A percentile compares a stretch with the other conserved stretches of the same genome.
Conservation (phyloP, 495 filamentous ascomycete species). For the Ramalina intermedia region DNA sequence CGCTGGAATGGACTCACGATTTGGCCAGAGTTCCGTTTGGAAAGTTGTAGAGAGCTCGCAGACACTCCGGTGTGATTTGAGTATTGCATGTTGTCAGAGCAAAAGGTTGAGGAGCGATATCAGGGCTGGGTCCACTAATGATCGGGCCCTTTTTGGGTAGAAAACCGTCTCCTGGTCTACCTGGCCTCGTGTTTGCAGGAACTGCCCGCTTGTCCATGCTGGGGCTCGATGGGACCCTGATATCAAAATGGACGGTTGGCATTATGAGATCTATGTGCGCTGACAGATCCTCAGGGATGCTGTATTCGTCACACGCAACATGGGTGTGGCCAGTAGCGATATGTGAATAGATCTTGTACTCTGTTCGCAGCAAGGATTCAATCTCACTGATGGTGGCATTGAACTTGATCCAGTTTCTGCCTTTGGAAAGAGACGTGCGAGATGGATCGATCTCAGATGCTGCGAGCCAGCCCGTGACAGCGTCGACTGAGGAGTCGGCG, state of each 20-base stretch:
- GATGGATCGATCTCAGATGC: slow-evolving; percentile 20
- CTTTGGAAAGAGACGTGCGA: slow-evolving; percentile 17
- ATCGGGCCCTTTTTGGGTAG: not conserved
- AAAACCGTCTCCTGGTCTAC: not conserved
- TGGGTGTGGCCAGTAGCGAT: slow-evolving; percentile 4
- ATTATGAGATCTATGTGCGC: slow-evolving; percentile 21
- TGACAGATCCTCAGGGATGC: slow-evolving; percentile 14
- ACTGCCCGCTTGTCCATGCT: not conserved
- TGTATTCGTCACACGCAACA: slow-evolving; percentile 18
- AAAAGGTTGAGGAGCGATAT: not conserved
- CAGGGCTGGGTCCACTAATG: not conserved
- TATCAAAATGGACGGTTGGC: slow-evolving; percentile 20
- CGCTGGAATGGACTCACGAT: not conserved
- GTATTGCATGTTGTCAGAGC: slow-evolving; percentile 6
- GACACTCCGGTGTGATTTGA: slow-evolving; percentile 14
- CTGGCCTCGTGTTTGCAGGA: not conserved
- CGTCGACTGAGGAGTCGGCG: slow-evolving; percentile 11
- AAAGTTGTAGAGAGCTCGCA: slow-evolving; percentile 14
- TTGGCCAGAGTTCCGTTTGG: not conserved
- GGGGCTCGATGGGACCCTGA: slow-evolving; percentile 2
- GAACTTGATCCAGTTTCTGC: slow-evolving; percentile 25
- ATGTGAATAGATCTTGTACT: slow-evolving; percentile 34
- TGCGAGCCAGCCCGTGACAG: slow-evolving; percentile 25
- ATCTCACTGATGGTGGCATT: slow-evolving; percentile 26
- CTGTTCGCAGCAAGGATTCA: slow-evolving; percentile 31